These are phyloP conservation scores for Phlegmacium glaucopus DNA, from an alignment of 768 basidiomycete species.

Conservation along the genomic window DNA sequence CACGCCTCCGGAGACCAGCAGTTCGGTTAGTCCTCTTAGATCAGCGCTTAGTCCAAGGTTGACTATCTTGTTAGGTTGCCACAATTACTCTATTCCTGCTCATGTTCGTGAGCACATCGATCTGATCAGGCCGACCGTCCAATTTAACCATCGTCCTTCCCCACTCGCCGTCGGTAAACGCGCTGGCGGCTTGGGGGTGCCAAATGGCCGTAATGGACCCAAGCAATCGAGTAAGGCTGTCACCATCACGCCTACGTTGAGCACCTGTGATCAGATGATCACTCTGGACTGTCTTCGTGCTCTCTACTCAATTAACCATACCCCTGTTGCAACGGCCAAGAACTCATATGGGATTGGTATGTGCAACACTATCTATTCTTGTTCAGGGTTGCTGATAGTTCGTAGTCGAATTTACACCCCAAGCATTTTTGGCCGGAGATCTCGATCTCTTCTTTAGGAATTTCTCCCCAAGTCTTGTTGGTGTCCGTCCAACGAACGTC, in stretches of 20 bases:
- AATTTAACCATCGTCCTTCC: constrained; percentile 32
- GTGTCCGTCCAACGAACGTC: constrained; percentile 28
- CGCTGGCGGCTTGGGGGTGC: constrained; percentile 9
- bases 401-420: constrained; percentile 50
- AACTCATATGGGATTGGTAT: constrained; percentile 40
- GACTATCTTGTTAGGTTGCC: constrained; percentile 27
- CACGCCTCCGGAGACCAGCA: constrained; percentile 38
- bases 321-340: constrained; percentile 27
- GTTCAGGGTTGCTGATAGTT: constrained; percentile 6
- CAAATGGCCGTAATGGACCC: constrained; percentile 16
- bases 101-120: constrained; percentile 40
- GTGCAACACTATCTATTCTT: constrained; percentile 1
- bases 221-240: constrained; percentile 17
- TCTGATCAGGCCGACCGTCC: constrained; percentile 40
- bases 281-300: constrained; percentile 40
- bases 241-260: constrained; percentile 16
- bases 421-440: constrained; percentile 40
- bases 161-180: constrained; percentile 14
- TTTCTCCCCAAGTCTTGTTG: constrained; percentile 35
- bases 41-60: not conserved
- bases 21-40: constrained; percentile 27
- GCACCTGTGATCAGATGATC: constrained; percentile 30
- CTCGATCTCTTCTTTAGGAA: constrained; percentile 43
- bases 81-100: constrained; percentile 36
- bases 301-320: constrained; percentile 34